Evolutionary conservation across 768 basidiomycete species (phyloP).

Genomic region (Mycena latifolia): DNA sequence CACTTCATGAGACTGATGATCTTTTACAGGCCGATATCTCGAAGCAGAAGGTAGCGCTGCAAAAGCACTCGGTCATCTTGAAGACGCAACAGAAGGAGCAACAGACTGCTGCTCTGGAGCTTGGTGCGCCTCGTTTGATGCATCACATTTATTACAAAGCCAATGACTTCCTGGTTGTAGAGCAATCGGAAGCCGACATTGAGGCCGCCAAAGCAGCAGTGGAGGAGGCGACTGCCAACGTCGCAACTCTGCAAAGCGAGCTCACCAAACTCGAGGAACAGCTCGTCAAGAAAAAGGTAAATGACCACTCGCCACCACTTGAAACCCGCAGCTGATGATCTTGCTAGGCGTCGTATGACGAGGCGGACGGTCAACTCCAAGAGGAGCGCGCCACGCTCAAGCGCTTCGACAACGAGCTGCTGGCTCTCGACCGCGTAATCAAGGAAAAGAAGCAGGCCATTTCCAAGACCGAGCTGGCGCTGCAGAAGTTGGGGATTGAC

Average conservation of each 20-base stretch:
- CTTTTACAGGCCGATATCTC: conserved; percentile 74
- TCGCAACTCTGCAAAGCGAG: conserved; percentile 71
- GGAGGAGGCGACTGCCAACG: conserved; percentile 56
- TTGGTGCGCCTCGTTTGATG: conserved; percentile 74
- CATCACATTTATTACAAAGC: not conserved
- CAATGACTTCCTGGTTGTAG: conserved; percentile 51
- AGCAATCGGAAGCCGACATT: conserved; percentile 86
- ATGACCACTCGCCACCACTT: not conserved
- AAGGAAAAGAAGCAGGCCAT: conserved; percentile 84
- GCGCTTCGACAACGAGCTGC: conserved; percentile 90
- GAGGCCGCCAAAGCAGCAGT: conserved; percentile 58
- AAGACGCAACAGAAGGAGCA: conserved; percentile 92
- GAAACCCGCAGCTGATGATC: conserved; percentile 2
- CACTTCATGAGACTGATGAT: not conserved
- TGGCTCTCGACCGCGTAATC: conserved; percentile 84
- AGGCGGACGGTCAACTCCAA: conserved; percentile 78
- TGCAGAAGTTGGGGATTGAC: conserved; percentile 80
- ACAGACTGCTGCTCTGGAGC: conserved; percentile 88
- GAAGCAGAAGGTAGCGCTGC: conserved; percentile 83
- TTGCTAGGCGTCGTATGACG: conserved; percentile 64
- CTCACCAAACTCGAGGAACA: conserved; percentile 68
- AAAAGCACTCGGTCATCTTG: conserved; percentile 83
- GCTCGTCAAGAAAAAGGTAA: conserved; percentile 60
- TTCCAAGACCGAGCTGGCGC: conserved; percentile 71
- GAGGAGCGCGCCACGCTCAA: conserved; percentile 91